A percentile compares a stretch with the other conserved stretches of the same genome.
phyloP scores from a whole-genome alignment of 306 rosid genomes.

The Purshia tridentata region DNA sequence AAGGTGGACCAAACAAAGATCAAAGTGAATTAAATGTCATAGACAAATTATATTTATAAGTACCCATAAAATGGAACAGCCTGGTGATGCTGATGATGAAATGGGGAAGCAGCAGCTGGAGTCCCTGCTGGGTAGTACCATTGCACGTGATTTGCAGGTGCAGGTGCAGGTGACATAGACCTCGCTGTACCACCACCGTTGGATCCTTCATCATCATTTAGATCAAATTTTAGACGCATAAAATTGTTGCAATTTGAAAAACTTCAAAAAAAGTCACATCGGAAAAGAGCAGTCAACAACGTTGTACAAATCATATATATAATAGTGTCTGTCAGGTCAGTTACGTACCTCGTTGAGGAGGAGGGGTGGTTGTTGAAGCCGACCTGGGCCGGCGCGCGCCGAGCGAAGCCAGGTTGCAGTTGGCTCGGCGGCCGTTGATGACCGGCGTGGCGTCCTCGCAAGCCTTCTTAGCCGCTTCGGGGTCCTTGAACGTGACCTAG shows the following conservation, averaged over 20 bases:
- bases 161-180: slow-evolving; percentile 33
- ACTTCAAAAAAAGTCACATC: not conserved
- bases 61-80: slow-evolving; percentile 74
- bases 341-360: slow-evolving; percentile 48
- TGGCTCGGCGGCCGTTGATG: slow-evolving; percentile 83
- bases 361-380: slow-evolving; percentile 41
- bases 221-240: not conserved
- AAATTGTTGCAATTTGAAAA: not conserved
- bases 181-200: slow-evolving; percentile 52
- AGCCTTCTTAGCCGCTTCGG: slow-evolving; percentile 83
- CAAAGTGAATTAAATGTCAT: not conserved
- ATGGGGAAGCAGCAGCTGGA: slow-evolving; percentile 39
- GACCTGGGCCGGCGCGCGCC: slow-evolving; percentile 73
- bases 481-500: slow-evolving; percentile 77
- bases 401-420: slow-evolving; percentile 76
- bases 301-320: no score
- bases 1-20: not conserved
- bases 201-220: slow-evolving; percentile 31
- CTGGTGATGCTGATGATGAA: slow-evolving; percentile 54
- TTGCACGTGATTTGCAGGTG: slow-evolving; percentile 58
- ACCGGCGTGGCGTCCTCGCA: slow-evolving; percentile 70
- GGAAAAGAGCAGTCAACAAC: not conserved
- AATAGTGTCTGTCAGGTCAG: no score
- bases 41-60: not conserved
- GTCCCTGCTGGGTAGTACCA: slow-evolving; percentile 75